Conservation (phyloP, 73 alveolate species). For the Urostyla sp. region DNA sequence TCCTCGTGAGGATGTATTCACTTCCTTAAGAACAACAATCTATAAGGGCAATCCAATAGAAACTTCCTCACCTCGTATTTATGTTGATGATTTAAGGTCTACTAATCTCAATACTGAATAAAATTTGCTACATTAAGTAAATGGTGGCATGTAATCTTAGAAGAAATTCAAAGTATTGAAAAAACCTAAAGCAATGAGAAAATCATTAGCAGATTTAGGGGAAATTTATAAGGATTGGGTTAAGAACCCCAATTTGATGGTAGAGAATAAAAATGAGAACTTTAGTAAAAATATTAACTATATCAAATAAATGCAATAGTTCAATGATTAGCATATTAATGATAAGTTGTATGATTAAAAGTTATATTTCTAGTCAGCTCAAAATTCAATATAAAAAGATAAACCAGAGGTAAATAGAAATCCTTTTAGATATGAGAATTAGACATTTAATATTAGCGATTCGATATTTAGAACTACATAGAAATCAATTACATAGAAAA, state of each 20-base stretch:
- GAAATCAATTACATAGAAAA: not conserved
- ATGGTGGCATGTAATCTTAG: not conserved
- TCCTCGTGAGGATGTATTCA: not conserved
- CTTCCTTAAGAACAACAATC: not conserved
- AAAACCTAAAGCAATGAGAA: not conserved
- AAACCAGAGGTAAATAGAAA: slow-evolving; percentile 13
- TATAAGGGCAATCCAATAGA: not conserved
- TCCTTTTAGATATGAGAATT: not conserved
- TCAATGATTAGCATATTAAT: slow-evolving; percentile 17
- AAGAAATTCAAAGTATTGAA: not conserved
- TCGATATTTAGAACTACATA: not conserved
- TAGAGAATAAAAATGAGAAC: not conserved
- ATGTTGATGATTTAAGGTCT: no score
- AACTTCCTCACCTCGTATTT: no score
- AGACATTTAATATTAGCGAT: slow-evolving; percentile 16
- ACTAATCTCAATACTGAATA: not conserved
- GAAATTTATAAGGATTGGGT: slow-evolving; percentile 26
- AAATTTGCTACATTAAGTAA: not conserved
- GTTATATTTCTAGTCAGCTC: slow-evolving; percentile 19
- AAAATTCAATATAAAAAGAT: not conserved
- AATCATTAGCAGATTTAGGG: not conserved
- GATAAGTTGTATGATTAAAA: slow-evolving; percentile 19
- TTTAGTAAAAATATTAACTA: not conserved
- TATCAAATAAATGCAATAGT: not conserved
- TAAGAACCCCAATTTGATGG: slow-evolving; percentile 7